Evolutionary conservation across 768 basidiomycete species (phyloP), one percentile per base, ranked within the genome.

Genomic region (Trichaptum fuscoviolaceum): DNA sequence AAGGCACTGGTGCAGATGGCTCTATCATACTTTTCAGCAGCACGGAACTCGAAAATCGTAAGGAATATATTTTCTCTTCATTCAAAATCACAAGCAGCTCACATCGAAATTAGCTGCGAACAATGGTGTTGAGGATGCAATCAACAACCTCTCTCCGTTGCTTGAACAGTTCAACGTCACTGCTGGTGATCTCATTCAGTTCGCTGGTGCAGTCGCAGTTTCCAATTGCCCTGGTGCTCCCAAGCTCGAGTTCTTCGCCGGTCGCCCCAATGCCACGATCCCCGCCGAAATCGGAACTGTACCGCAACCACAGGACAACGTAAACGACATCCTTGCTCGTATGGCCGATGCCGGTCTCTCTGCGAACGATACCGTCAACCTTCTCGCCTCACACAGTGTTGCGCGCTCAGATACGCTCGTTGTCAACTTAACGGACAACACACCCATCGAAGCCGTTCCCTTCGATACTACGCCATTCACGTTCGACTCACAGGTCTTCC

Each of bases 311-410:
- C 65, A 71, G 62, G 71, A 75, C 71, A 62, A 42, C 61, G 69
- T 72, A 23, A 62, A 57, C 35, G 64, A 68, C 20, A 75, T 75
- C 58, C 69, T 75, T 23, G 66, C 65, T 7, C 73, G 74, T 12
- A 65, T 73, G 60, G 68, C 57, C 20, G 73, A 75, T 62, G 71
- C 66, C 20, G 59, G 59, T 17, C 64, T 66, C 57, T 73, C 73
- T 67, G 57, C 67, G 9, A 69, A 69, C 26, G 73, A 75, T 65
- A 66, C 72, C 35, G 67, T 75, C 58, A 62, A 68, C 23, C 66
- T 75, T 18, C 68, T 75, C 15, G 69, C 74, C 27, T 72, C 72
- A 10, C 74, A 75, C 70, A 67, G 63, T 23, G 69, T 75, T 35
- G 74, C 73, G 9, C 65, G 68, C 52, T 66, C 71, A 10, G 72